Base-by-base conservation (phyloP, 805 yeast species). In the Monosporozyma yasuniensis region DNA sequence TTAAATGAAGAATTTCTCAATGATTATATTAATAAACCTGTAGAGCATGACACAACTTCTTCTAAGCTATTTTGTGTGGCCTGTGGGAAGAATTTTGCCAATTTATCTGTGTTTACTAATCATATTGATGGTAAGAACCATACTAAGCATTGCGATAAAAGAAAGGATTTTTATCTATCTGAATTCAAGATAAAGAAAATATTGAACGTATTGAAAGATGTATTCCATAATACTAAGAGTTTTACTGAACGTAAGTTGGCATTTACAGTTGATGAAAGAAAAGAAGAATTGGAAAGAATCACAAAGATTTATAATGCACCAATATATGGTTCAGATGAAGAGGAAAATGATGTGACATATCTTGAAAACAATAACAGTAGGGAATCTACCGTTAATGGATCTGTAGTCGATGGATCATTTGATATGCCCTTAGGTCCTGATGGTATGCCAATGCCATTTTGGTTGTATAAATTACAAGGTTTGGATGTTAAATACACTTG, bases 381-480 rank as follows among this genome's bases (percentile, higher is more conserved):
- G 8, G 58, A 51, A 3, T 54, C 54, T 1, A 57, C 60, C 19
- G 66, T 22, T 12, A 30, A 14, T n/a, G 12, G 3, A 11, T 43
- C 46, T 11, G 10, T 39, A 9, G 37, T 50, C 6, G 51, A 44
- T 12, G 50, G 50, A 9, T 43, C 55, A 3, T 69, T 78, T 50
- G 78, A 83, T 50, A 65, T 87, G 49, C 96, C 96, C 0, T 47
- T 87, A 0, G 98, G 96, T 0, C 77, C 86, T 18, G 97, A 90
- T 66, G 97, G 97, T 0, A 77, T 75, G 39, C 97, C 97, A 0
- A 87, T 93, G 27, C 99, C 99, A 1, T 80, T 75, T 49, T 93
- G 99, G 99, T 71, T 93, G 27, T 90, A 80, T 73, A 93, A 90
- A 65, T 71, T 90, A 43, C 89, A 88, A 59, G 99, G 99, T 0